Conservation (phyloP, 2,329 filamentous ascomycete genomes). For the Coniochaeta pulveracea region DNA sequence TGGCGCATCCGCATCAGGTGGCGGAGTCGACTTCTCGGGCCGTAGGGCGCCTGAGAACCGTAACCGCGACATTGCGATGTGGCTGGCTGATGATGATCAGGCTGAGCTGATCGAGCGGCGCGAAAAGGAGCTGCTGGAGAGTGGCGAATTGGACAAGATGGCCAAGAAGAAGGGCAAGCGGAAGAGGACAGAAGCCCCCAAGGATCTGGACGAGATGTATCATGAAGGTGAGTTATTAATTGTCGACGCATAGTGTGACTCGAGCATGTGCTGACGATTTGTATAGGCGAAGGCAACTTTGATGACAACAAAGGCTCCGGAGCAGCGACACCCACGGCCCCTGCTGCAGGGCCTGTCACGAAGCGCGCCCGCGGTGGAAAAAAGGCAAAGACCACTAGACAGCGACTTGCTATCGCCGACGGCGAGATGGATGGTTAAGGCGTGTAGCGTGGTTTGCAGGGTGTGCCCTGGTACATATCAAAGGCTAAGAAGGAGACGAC, state of each 20-base stretch:
- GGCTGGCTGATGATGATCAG: conserved; percentile 95
- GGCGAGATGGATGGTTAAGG: conserved; percentile 32
- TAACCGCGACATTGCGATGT: conserved; percentile 97
- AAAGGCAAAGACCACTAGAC: conserved; percentile 58
- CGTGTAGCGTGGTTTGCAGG: no score
- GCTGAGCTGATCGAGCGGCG: conserved; percentile 88
- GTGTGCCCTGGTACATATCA: no score
- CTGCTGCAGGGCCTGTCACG: conserved; percentile 34
- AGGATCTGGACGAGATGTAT: conserved; percentile 92
- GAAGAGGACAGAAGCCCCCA: conserved; percentile 33
- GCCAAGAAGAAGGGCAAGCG: conserved; percentile 47
- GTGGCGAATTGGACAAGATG: conserved; percentile 53
- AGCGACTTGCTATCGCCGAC: conserved; percentile 57
- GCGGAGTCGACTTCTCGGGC: conserved; percentile 93
- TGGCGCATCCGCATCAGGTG: conserved; percentile 45
- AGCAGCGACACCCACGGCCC: conserved; percentile 64
- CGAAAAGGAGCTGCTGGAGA: conserved; percentile 75
- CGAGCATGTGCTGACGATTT: conserved; percentile 13
- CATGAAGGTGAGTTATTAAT: conserved; percentile 72
- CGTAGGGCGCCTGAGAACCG: conserved; percentile 78
- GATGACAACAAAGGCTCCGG: conserved; percentile 84
- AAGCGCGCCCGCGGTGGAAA: conserved; percentile 50
- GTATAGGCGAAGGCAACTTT: conserved; percentile 85
- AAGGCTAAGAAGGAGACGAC: no score
- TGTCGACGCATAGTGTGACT: background rate